These are phyloP conservation scores for Amanita exitialis DNA, from an alignment of 768 basidiomycete genomes.

Conservation along the genomic window DNA sequence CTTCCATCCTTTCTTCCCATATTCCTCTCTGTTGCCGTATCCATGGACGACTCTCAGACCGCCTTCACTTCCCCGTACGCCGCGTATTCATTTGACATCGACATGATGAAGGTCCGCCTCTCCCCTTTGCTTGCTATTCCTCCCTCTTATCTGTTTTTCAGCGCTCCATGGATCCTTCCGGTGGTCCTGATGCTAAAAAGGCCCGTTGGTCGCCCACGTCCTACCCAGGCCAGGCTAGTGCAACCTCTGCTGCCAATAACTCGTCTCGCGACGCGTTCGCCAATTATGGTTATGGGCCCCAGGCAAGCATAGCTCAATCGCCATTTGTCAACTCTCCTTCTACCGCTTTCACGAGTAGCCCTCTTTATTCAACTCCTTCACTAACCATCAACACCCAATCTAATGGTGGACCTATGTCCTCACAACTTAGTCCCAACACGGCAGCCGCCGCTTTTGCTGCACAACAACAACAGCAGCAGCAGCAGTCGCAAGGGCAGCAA, in stretches of 20 bases:
- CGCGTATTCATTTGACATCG: conserved; percentile 70
- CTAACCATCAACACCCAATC: conserved; percentile 57
- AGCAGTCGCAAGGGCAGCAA: conserved; percentile 34
- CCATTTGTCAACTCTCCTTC: conserved; percentile 41
- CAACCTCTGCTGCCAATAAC: conserved; percentile 20
- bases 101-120: conserved; percentile 79
- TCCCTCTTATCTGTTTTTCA: conserved; percentile 17
- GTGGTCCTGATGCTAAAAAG: conserved; percentile 82
- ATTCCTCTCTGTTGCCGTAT: conserved; percentile 18
- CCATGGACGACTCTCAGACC: conserved; percentile 71
- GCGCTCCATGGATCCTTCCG: conserved; percentile 81
- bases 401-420: conserved; percentile 38
- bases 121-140: background rate
- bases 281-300: conserved; percentile 81
- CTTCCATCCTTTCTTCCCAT: conserved; percentile 28
- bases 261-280: conserved; percentile 63
- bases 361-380: conserved; percentile 66
- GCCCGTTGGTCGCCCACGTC: conserved; percentile 79
- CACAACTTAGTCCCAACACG: conserved; percentile 63
- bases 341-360: conserved; percentile 39
- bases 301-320: conserved; percentile 51
- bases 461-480: conserved; percentile 36
- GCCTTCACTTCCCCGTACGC: conserved; percentile 62
- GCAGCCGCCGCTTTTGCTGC: conserved; percentile 39
- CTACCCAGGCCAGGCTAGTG: conserved; percentile 28